Conservation (phyloP, 2,329 filamentous ascomycete species). For the Akanthomyces dipterigenus region DNA sequence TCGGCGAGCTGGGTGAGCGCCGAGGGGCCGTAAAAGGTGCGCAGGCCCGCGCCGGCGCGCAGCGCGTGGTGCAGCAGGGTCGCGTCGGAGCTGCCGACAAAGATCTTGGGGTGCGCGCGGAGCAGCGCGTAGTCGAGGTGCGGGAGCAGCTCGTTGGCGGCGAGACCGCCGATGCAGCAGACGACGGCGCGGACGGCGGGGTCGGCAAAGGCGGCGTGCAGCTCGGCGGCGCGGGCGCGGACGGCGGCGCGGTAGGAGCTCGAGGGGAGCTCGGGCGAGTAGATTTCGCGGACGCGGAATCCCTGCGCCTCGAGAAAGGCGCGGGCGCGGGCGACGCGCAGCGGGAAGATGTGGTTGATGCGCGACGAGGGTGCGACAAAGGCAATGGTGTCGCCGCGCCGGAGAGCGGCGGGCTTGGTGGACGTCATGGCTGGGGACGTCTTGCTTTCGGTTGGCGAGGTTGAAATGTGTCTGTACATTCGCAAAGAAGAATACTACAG, state of each 20-base stretch:
- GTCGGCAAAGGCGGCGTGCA: constrained; percentile 32
- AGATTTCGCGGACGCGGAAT: constrained; percentile 29
- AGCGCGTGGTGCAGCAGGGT: constrained; percentile 36
- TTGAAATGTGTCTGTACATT: too few species aligned
- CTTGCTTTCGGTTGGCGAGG: too few species aligned
- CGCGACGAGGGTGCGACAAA: constrained; percentile 34
- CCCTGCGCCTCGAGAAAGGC: constrained; percentile 24
- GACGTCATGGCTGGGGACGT: not conserved
- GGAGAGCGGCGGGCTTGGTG: constrained; percentile 16
- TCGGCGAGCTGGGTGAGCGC: constrained; percentile 30
- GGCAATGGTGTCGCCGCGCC: constrained; percentile 31
- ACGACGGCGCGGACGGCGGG: constrained; percentile 28
- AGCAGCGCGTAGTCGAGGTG: constrained; percentile 30
- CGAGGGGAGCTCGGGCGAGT: not conserved
- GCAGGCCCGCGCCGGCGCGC: constrained; percentile 28
- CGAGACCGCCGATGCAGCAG: constrained; percentile 32
- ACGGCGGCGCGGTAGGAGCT: constrained; percentile 13
- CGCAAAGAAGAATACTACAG: too few species aligned
- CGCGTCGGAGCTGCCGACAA: constrained; percentile 38
- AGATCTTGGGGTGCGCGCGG: constrained; percentile 31
- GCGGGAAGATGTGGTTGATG: constrained; percentile 25
- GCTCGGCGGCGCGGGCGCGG: constrained; percentile 28
- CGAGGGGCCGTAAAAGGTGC: constrained; percentile 37
- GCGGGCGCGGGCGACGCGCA: constrained; percentile 24
- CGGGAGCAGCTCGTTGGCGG: constrained; percentile 34